phyloP scores from a whole-genome alignment of 768 basidiomycete species.

The Cystoderma amianthinum region DNA sequence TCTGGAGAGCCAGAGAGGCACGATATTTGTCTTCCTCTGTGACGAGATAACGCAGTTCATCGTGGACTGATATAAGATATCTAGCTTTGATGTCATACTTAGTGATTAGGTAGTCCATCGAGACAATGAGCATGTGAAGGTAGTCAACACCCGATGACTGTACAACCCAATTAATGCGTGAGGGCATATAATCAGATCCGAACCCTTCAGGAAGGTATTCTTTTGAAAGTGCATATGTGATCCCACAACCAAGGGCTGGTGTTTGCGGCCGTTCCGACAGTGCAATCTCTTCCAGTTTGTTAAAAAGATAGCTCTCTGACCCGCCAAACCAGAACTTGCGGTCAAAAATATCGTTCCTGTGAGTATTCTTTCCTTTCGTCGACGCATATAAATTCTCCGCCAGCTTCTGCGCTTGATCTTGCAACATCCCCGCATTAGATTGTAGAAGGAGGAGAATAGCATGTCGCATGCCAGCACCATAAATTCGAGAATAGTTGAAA shows the following conservation, averaged over 20 bases:
- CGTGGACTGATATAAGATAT: constrained; percentile 95
- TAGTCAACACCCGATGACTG: constrained; percentile 99
- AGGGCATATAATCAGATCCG: constrained; percentile 87
- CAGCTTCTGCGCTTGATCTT: constrained; percentile 69
- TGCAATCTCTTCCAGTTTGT: constrained; percentile 95
- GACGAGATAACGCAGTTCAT: constrained; percentile 93
- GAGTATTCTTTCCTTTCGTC: constrained; percentile 89
- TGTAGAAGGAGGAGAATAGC: constrained; percentile 85
- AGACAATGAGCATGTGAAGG: constrained; percentile 90
- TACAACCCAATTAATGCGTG: constrained; percentile 98
- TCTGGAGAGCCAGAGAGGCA: constrained; percentile 86
- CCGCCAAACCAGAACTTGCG: constrained; percentile 96
- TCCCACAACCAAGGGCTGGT: constrained; percentile 89
- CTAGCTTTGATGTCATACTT: constrained; percentile 84
- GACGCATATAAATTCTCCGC: constrained; percentile 85
- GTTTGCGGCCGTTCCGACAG: constrained; percentile 81
- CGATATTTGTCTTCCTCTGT: constrained; percentile 85
- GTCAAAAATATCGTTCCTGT: constrained; percentile 64
- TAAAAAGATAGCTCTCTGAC: constrained; percentile 94
- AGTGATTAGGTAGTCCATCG: constrained; percentile 82
- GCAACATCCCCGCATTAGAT: constrained; percentile 71
- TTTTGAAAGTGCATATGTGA: constrained; percentile 90
- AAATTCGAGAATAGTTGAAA: constrained; percentile 98
- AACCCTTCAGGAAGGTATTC: constrained; percentile 78
- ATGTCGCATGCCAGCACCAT: constrained; percentile 96